Evolutionary conservation across 176 grass and related monocot genomes (phyloP).

Genomic region (Oryza nivara): DNA sequence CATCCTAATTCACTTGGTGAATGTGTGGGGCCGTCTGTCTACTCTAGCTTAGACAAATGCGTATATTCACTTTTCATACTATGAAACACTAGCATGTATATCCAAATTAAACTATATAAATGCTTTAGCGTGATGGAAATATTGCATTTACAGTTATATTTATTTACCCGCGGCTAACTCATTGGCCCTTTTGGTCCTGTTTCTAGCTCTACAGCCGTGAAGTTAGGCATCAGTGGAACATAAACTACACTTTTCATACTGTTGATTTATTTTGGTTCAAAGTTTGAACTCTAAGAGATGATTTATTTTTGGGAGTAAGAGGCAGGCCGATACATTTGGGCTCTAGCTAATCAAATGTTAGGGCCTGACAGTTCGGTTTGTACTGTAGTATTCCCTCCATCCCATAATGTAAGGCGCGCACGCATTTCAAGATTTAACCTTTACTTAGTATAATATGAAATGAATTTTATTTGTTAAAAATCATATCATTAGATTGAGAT

Average conservation of each 20-base stretch:
- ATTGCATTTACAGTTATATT: neutral
- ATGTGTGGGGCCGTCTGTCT: constrained; percentile 17
- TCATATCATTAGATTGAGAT: too few species aligned
- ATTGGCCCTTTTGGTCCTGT: neutral
- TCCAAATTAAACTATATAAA: constrained; percentile 32
- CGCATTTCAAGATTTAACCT: too few species aligned
- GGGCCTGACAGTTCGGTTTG: neutral
- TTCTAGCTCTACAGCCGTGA: neutral
- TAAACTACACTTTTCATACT: neutral
- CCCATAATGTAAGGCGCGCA: too few species aligned
- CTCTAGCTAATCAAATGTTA: neutral
- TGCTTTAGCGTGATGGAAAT: constrained; percentile 29
- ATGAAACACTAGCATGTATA: constrained; percentile 28
- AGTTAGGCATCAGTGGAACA: neutral
- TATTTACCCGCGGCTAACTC: neutral
- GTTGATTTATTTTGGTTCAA: too few species aligned
- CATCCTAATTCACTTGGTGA: neutral
- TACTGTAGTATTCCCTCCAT: neutral
- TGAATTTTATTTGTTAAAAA: too few species aligned
- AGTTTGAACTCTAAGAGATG: too few species aligned
- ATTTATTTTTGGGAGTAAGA: neutral
- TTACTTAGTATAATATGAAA: too few species aligned
- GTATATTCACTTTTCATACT: constrained; percentile 21
- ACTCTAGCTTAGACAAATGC: constrained; percentile 20
- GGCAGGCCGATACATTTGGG: neutral